Evolutionary conservation across 371 early-diverging fungal species (phyloP).

Genomic region (Nematocida parisii): DNA sequence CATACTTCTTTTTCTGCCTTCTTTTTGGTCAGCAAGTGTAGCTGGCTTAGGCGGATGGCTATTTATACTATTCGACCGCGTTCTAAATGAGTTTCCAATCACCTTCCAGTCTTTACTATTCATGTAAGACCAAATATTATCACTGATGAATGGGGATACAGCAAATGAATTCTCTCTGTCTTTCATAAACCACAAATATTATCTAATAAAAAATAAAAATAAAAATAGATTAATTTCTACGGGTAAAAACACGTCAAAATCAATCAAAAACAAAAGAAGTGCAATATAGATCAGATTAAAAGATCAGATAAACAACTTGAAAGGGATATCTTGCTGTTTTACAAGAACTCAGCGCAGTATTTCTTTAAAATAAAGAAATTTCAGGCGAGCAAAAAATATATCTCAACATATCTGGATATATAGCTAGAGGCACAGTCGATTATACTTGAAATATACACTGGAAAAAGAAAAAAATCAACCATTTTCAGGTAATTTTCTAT

Average conservation of each 20-base stretch:
- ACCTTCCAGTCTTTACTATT: constrained; percentile 51
- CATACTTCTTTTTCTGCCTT: constrained; percentile 52
- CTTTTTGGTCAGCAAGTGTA: neutral
- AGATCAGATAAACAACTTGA: neutral
- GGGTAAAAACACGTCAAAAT: neutral
- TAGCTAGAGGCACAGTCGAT: neutral
- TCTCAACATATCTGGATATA: neutral
- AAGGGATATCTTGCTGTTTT: neutral
- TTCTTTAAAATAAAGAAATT: neutral
- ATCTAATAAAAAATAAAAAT: constrained; percentile 51
- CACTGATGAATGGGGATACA: constrained; percentile 47
- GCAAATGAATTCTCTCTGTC: constrained; percentile 35
- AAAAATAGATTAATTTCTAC: constrained; percentile 21
- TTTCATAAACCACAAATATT: constrained; percentile 48
- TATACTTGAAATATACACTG: neutral
- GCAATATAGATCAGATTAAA: neutral
- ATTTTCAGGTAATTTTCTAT: neutral
- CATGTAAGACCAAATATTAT: constrained; percentile 38
- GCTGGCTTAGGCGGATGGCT: neutral
- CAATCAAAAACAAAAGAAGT: neutral
- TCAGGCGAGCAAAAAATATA: too few species aligned
- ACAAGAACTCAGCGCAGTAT: neutral
- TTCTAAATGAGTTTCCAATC: constrained; percentile 49
- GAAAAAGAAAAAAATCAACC: neutral
- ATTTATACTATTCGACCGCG: constrained; percentile 45